Base-by-base conservation (phyloP, 306 rosid species). In the Albizia julibrissin region DNA sequence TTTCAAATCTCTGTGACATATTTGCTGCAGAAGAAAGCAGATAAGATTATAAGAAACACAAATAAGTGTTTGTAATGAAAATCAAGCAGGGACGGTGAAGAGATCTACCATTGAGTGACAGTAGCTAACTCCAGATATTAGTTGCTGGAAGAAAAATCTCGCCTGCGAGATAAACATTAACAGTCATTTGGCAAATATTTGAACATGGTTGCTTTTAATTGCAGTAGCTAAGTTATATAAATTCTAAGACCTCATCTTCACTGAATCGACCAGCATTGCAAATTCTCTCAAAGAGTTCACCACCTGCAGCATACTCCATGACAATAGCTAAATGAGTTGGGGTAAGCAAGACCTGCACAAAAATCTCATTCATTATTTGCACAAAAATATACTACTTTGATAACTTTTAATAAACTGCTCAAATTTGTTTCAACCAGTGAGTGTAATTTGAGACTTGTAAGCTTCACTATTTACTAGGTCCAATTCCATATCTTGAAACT, bases 281-380 rank as follows among this genome's bases (percentile, higher is more conserved):
- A 72, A 95, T 88, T 85, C 91, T 85, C n/a, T 86, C 92, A 31
- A 93, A 95, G 81, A 95, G 94, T 81, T 92, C 97, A 22, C 99
- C 98, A 4, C 99, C 99, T 71, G 94, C 93, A 87, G 97, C 99
- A 84, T 93, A 95, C 89, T 95, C 99, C 89, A 95, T 87, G 72
- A 93, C 97, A 82, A 95, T 93, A 40, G 97, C 98, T 76, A 95
- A 82, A 88, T 95, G 98, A 47, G 90, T 87, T 3, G 94, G 94
- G 74, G 99, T 95, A 82, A 95, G 78, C 71, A 89, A 85, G 73
- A 95, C 92, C 99, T 95, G 86, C 84, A 89, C 29, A 78, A 74
- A 67, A 67, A 43, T 77, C 27, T n/a, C 64, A 56, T 76, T 75
- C 54, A 76, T 14, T 46, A 72, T 79, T 37, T 43, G 37, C 56